Base-by-base conservation (phyloP, 2,329 filamentous ascomycete species). In the Shiraia bambusicola region DNA sequence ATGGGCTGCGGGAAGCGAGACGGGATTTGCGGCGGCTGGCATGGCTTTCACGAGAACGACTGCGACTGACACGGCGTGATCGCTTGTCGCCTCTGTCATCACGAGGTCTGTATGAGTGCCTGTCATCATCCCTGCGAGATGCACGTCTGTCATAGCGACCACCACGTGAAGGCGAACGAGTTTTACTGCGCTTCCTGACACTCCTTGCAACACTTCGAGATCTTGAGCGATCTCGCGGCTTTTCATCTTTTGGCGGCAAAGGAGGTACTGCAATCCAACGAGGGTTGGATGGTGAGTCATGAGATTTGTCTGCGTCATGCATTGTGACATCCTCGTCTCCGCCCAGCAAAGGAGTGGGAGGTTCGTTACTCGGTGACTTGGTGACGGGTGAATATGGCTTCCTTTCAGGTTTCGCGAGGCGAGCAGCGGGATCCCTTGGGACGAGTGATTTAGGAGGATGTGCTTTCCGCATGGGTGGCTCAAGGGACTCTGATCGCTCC, bases 401-500 rank as follows among this genome's bases (percentile, higher is more conserved):
- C 39, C 52, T 54, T 6, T 66, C 63, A 2, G 60, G 49, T 28
- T 57, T 67, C 9, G 56, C 52, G n/a, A 65, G 49, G 24, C 62
- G 58, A 19, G 55, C 42, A 16, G 49, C 48, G 7, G 67, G 66
- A 27, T 69, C 65, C 34, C 65, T 57, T 5, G 66, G 63, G 1
- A 66, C 61, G 34, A 69, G 54, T 4, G 65, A 60, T 28, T 66
- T 66, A 11, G 64, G 63, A 7, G 64, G 58, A 1, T 64, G 63
- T 11, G 62, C 58, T 52, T 68, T 70, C 10, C 63, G 63, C 43
- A 59, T 50, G 13, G 69, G 67, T 27, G 67, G 66, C 37, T 70
- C 67, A 5, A 71, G 56, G 5, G 67, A 70, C 42, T 63, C 67
- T 1, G 67, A 69, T 17, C 65, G 58, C 34, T 66, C 65, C 11